phyloP scores from a whole-genome alignment of 495 filamentous ascomycete genomes.

The Xanthoparmelia taractica region DNA sequence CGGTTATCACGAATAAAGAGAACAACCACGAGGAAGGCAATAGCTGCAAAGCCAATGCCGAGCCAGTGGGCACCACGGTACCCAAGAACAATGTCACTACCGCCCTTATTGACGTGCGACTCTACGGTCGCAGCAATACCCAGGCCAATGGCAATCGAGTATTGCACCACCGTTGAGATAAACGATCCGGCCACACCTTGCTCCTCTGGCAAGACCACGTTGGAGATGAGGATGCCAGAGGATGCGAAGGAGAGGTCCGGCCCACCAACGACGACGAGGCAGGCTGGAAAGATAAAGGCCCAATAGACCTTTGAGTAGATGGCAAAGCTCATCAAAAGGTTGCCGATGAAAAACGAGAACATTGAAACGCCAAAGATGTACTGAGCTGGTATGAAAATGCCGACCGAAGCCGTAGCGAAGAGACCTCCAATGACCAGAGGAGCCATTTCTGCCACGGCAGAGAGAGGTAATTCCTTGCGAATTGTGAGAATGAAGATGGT shows the following conservation, averaged over 20 bases:
- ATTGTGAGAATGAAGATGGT: constrained; percentile 48
- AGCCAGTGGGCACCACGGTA: constrained; percentile 50
- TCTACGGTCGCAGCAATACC: constrained; percentile 57
- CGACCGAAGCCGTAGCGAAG: constrained; percentile 43
- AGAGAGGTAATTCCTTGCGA: constrained; percentile 39
- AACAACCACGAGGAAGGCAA: constrained; percentile 25
- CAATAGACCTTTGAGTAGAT: constrained; percentile 50
- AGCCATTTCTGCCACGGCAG: constrained; percentile 41
- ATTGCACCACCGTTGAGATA: constrained; percentile 54
- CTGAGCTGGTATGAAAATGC: constrained; percentile 39
- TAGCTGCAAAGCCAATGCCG: constrained; percentile 24
- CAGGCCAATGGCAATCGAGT: constrained; percentile 51
- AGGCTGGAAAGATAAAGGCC: constrained; percentile 50
- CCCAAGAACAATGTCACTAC: constrained; percentile 40
- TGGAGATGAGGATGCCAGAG: constrained; percentile 51
- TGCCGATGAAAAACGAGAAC: constrained; percentile 39
- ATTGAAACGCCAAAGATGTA: constrained; percentile 47
- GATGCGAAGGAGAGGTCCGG: constrained; percentile 58
- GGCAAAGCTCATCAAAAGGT: constrained; percentile 35
- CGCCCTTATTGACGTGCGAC: constrained; percentile 38
- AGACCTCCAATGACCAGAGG: constrained; percentile 42
- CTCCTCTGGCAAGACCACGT: constrained; percentile 48
- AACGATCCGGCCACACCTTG: constrained; percentile 56
- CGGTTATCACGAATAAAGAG: constrained; percentile 25
- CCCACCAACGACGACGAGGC: constrained; percentile 50